phyloP scores from a whole-genome alignment of 306 rosid genomes.

The Acmispon strigosus region DNA sequence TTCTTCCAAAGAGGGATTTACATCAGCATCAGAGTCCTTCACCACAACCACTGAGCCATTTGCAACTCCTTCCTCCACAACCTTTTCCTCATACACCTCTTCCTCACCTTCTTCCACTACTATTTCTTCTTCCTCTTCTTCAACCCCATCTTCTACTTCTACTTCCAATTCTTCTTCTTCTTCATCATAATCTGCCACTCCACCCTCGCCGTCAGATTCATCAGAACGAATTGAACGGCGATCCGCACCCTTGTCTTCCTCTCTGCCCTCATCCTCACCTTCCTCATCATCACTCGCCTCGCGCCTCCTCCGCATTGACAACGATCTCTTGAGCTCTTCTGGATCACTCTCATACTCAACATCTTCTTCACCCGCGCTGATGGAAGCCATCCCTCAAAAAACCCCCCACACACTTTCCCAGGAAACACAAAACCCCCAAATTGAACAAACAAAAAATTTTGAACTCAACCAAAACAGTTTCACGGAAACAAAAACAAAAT shows the following conservation, averaged over 20 bases:
- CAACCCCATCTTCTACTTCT: constrained; percentile 39
- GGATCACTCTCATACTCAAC: constrained; percentile 92
- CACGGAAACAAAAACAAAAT: background rate
- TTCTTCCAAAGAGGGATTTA: constrained; percentile 26
- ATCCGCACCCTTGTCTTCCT: constrained; percentile 25
- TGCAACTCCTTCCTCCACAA: constrained; percentile 15
- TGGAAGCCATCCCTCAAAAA: constrained; percentile 48
- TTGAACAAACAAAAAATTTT: background rate
- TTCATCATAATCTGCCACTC: constrained; percentile 73
- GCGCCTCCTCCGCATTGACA: constrained; percentile 83
- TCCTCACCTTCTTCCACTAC: constrained; percentile 17
- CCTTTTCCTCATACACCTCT: constrained; percentile 26
- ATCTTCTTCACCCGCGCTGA: constrained; percentile 49
- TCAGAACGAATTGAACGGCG: constrained; percentile 53
- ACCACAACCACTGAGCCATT: constrained; percentile 26
- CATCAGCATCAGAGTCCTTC: constrained; percentile 37
- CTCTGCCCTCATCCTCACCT: constrained; percentile 35
- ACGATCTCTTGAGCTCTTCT: constrained; percentile 61
- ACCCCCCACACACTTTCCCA: constrained; percentile 14
- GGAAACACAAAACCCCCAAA: background rate
- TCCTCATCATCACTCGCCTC: constrained; percentile 88
- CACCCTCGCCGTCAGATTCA: constrained; percentile 78
- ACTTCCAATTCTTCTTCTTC: constrained; percentile 48
- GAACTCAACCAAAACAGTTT: background rate
- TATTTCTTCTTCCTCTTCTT: constrained; percentile 24